These are phyloP conservation scores for Hypoxylon sp. DNA, from an alignment of 2,329 filamentous ascomycete genomes.

Conservation along the genomic window DNA sequence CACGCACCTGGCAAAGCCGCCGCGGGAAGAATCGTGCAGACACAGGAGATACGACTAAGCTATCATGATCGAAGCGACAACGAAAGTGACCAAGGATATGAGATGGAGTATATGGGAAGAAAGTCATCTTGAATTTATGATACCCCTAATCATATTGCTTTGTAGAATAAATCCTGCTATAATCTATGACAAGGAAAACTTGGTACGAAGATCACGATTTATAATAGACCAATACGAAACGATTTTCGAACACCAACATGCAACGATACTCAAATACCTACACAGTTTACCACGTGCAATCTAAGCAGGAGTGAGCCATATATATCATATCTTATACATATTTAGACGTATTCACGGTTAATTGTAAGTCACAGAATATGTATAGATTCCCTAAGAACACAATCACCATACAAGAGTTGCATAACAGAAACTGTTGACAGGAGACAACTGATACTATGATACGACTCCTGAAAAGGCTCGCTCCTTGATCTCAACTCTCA, in stretches of 20 bases:
- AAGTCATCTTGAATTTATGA: constrained; percentile 25
- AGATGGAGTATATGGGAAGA: constrained; percentile 45
- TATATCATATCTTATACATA: neutral
- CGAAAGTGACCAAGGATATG: constrained; percentile 42
- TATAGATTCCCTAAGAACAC: neutral
- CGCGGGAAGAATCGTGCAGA: constrained; percentile 44
- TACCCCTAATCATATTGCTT: constrained; percentile 10
- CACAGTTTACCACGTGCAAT: neutral
- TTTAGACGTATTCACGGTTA: neutral
- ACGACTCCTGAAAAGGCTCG: neutral
- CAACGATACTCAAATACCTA: neutral
- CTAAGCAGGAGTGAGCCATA: neutral
- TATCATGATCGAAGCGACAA: constrained; percentile 48
- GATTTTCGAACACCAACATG: neutral
- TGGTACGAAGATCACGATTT: constrained; percentile 8
- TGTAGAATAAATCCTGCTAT: neutral
- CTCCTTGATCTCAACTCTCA: neutral
- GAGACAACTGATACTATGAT: neutral
- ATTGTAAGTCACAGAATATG: neutral
- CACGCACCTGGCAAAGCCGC: constrained; percentile 37
- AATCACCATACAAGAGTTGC: neutral
- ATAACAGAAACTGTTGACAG: neutral
- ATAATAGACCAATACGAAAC: neutral
- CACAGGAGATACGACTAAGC: constrained; percentile 45
- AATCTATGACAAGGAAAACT: constrained; percentile 18